phyloP scores from a whole-genome alignment of 352 stramenopile genomes.

The Pythium aristosporum region DNA sequence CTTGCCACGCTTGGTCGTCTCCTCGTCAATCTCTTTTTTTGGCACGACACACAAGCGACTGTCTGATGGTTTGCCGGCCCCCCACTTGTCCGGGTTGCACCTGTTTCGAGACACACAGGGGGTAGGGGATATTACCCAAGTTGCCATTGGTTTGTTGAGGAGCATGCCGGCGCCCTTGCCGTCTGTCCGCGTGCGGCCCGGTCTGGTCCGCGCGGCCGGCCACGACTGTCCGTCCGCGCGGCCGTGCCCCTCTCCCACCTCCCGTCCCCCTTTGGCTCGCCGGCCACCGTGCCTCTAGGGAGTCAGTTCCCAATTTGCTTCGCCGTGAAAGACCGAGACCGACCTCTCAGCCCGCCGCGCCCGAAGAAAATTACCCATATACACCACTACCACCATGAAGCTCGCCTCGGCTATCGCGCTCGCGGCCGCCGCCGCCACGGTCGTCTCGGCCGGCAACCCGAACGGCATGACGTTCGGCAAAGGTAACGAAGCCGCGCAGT shows the following conservation, averaged over 20 bases:
- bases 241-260: neutral
- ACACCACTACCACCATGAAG: constrained; percentile 5
- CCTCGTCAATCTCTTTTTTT: neutral
- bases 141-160: too few relatives aligned
- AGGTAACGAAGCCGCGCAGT: constrained; percentile 8
- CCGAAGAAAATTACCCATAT: constrained; percentile 17
- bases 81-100: neutral
- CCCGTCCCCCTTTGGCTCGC: neutral
- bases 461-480: constrained; percentile 20
- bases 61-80: neutral
- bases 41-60: neutral
- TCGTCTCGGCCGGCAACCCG: constrained; percentile 16
- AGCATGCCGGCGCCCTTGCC: too few relatives aligned
- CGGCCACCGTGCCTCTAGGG: neutral
- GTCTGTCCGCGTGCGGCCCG: neutral
- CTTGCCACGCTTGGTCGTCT: neutral
- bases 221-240: neutral
- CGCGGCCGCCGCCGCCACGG: constrained; percentile 9
- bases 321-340: constrained; percentile 11
- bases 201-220: neutral
- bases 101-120: neutral
- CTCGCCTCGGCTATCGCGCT: constrained; percentile 16
- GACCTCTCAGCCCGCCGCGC: neutral
- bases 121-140: neutral
- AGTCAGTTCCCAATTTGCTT: constrained; percentile 25